These are phyloP conservation scores for Fagus crenata DNA, from an alignment of 306 rosid species.

Conservation along the genomic window DNA sequence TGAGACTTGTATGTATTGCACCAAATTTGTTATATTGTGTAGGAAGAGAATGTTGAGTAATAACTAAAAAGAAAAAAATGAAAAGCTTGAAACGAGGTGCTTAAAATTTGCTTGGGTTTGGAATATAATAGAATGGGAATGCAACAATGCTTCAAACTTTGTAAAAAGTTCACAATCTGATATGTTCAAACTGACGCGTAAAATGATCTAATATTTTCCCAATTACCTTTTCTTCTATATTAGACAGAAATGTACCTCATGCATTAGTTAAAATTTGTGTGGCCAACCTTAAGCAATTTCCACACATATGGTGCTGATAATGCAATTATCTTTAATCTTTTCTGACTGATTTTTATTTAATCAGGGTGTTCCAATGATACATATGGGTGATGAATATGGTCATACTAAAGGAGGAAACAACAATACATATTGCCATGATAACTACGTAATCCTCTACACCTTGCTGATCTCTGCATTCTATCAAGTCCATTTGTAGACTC, in stretches of 20 bases:
- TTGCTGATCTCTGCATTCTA: conserved; percentile 15
- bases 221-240: not conserved
- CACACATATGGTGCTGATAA: conserved; percentile 12
- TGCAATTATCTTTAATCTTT: not conserved
- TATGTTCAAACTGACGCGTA: not conserved
- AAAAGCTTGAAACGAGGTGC: not conserved
- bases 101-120: not conserved
- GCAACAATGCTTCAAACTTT: not conserved
- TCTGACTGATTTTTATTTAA: conserved; percentile 28
- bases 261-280: not conserved
- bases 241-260: not conserved
- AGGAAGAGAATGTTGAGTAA: not conserved
- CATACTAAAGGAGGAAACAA: conserved; percentile 99
- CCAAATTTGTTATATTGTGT: not conserved
- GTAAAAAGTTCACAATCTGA: not conserved
- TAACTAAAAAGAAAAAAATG: not conserved
- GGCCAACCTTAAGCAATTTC: not conserved
- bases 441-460: conserved; percentile 57
- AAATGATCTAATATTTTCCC: not conserved
- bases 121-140: not conserved
- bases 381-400: conserved; percentile 97
- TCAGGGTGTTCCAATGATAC: conserved; percentile 95
- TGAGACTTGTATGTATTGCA: not conserved
- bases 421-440: conserved; percentile 97
- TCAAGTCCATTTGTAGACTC: conserved; percentile 21